phyloP scores from a whole-genome alignment of 1,284 basidiomycete genomes.

The Pseudozyma sp. region DNA sequence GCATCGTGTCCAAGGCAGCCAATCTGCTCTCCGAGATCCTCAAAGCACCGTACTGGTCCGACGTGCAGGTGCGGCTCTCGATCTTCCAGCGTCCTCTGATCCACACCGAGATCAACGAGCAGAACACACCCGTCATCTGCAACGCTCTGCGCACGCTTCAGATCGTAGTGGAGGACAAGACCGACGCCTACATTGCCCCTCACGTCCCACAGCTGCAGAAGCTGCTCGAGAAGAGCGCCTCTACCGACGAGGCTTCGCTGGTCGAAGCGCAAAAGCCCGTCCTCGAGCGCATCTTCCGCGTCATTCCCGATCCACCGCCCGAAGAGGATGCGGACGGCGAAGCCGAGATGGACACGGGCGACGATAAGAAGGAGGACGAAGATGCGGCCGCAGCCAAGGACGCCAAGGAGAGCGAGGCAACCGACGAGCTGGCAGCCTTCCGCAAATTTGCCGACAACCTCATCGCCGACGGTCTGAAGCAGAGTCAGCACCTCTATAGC shows the following conservation, averaged over 20 bases:
- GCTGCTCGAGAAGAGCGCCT: constrained; percentile 74
- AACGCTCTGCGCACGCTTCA: constrained; percentile 90
- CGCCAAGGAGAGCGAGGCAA: constrained; percentile 27
- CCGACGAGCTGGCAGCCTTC: constrained; percentile 78
- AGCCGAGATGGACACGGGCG: constrained; percentile 72
- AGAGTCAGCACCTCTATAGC: constrained; percentile 79
- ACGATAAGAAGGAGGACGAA: constrained; percentile 79
- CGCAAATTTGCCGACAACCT: constrained; percentile 80
- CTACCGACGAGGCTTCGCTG: constrained; percentile 52
- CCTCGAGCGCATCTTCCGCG: constrained; percentile 84
- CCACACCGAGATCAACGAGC: constrained; percentile 75
- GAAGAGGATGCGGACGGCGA: constrained; percentile 56
- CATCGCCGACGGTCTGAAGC: constrained; percentile 84
- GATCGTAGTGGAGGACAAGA: constrained; percentile 84
- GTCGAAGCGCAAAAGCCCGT: constrained; percentile 71
- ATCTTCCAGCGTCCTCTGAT: constrained; percentile 70
- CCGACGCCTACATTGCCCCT: constrained; percentile 82
- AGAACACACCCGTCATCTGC: constrained; percentile 77
- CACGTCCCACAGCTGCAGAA: constrained; percentile 86
- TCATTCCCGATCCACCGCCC: constrained; percentile 74
- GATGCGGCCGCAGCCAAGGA: constrained; percentile 27
- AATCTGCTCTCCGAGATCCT: constrained; percentile 84
- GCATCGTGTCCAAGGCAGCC: constrained; percentile 81
- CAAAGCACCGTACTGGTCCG: constrained; percentile 86
- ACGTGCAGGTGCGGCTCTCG: constrained; percentile 88